Conservation (phyloP, 306 rosid genomes). For the Corylus americana region DNA sequence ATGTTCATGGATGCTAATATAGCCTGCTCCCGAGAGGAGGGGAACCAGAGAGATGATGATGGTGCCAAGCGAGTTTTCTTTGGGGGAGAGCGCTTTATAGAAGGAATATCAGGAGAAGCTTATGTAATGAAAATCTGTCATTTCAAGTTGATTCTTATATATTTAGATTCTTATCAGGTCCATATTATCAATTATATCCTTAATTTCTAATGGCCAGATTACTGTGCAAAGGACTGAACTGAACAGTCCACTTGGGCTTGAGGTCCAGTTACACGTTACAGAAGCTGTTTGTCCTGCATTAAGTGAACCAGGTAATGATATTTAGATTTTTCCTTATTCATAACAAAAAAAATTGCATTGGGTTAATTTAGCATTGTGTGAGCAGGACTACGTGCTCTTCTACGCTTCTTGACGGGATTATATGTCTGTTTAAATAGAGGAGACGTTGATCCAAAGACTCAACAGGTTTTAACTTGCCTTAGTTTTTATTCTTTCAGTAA, state of each 20-base stretch:
- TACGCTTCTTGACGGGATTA: slow-evolving; percentile 83
- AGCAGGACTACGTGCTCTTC: slow-evolving; percentile 91
- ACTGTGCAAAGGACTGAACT: slow-evolving; percentile 84
- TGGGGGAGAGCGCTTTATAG: slow-evolving; percentile 90
- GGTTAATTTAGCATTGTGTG: slow-evolving; percentile 27
- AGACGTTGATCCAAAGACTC: slow-evolving; percentile 72
- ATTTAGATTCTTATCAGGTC: slow-evolving; percentile 19
- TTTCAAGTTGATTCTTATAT: slow-evolving; percentile 19
- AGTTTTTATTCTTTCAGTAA: slow-evolving; percentile 25
- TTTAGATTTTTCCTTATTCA: slow-evolving; percentile 17
- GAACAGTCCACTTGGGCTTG: slow-evolving; percentile 93
- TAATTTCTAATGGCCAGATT: slow-evolving; percentile 54
- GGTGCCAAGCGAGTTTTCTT: slow-evolving; percentile 94
- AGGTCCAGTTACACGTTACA: slow-evolving; percentile 80
- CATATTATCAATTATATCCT: slow-evolving; percentile 29
- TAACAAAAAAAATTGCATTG: slow-evolving; percentile 18
- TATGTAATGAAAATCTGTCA: slow-evolving; percentile 50
- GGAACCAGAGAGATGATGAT: slow-evolving; percentile 76
- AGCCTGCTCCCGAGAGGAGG: slow-evolving; percentile 58
- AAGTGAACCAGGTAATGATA: slow-evolving; percentile 78
- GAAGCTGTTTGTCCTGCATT: slow-evolving; percentile 92
- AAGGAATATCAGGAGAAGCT: slow-evolving; percentile 95
- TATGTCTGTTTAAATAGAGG: slow-evolving; percentile 89
- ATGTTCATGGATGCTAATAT: slow-evolving; percentile 80
- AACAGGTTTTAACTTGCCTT: slow-evolving; percentile 51